Percentiles rank a stretch among this genome's conserved stretches.
Evolutionary conservation across 2,329 filamentous ascomycete genomes (phyloP).

Genomic region (Orbilia brochopaga): DNA sequence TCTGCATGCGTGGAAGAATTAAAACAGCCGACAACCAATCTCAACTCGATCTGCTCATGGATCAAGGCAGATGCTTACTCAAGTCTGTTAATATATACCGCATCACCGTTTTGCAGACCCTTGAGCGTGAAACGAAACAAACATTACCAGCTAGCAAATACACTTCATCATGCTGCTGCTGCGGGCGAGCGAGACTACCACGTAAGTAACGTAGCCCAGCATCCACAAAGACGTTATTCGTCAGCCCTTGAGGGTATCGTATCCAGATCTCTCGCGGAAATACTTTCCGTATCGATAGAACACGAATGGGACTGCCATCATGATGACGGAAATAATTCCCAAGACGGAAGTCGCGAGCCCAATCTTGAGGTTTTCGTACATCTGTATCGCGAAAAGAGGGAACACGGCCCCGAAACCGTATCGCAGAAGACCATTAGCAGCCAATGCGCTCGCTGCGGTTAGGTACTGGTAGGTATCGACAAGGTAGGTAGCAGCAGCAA

Average conservation of each 20-base stretch:
- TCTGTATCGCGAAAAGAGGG: conserved; percentile 68
- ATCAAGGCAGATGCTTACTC: neutral
- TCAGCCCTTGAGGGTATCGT: conserved; percentile 45
- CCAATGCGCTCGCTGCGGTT: conserved; percentile 66
- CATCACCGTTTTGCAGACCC: neutral
- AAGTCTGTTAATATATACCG: neutral
- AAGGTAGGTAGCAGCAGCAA: conserved; percentile 60
- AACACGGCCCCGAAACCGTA: conserved; percentile 66
- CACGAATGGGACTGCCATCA: conserved; percentile 64
- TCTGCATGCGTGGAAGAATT: neutral
- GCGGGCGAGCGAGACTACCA: too few species aligned
- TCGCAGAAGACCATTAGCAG: conserved; percentile 66
- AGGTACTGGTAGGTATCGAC: conserved; percentile 65
- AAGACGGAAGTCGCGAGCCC: conserved; percentile 60
- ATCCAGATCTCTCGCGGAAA: conserved; percentile 55
- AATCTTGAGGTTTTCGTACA: conserved; percentile 59
- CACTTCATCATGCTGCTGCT: too few species aligned
- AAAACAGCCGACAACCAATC: neutral
- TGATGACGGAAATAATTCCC: conserved; percentile 60
- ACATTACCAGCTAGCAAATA: too few species aligned
- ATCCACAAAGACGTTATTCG: neutral
- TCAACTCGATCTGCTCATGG: neutral
- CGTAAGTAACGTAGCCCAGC: too few species aligned
- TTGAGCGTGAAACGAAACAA: too few species aligned
- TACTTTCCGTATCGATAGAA: conserved; percentile 62